Percentiles rank a stretch among this genome's conserved stretches.
These are phyloP conservation scores for Lentinula edodes DNA, from an alignment of 768 basidiomycete species.

Conservation along the genomic window DNA sequence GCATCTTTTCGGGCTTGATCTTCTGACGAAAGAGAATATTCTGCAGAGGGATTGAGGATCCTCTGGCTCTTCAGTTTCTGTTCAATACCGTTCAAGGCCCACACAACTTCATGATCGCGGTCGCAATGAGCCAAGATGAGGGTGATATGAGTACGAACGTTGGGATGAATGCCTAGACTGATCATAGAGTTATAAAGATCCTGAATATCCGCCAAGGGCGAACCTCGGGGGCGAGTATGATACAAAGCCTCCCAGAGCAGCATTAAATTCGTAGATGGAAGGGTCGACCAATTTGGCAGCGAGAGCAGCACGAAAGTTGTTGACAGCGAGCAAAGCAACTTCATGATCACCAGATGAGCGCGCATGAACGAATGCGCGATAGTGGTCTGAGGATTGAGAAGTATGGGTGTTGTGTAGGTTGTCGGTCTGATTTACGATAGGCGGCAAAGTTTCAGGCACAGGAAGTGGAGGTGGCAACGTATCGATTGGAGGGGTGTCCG, in stretches of 20 bases:
- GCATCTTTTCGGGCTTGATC: slow-evolving; percentile 28
- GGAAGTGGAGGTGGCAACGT: slow-evolving; percentile 9
- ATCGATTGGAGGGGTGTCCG: slow-evolving; percentile 1
- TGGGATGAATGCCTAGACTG: slow-evolving; percentile 54
- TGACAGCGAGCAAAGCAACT: slow-evolving; percentile 29
- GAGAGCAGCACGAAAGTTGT: slow-evolving; percentile 29
- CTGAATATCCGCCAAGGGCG: slow-evolving; percentile 51
- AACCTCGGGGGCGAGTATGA: slow-evolving; percentile 38
- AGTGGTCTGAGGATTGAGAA: slow-evolving; percentile 11
- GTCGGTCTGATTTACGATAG: not conserved
- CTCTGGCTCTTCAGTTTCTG: slow-evolving; percentile 31
- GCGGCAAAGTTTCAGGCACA: slow-evolving; percentile 6
- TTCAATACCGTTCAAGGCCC: slow-evolving; percentile 37
- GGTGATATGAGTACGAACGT: slow-evolving; percentile 50
- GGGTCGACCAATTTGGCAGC: slow-evolving; percentile 19
- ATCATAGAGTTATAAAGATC: slow-evolving; percentile 74
- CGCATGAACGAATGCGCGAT: slow-evolving; percentile 20
- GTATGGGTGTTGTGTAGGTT: not conserved
- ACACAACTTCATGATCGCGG: slow-evolving; percentile 62
- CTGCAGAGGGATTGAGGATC: not conserved
- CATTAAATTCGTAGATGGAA: slow-evolving; percentile 53
- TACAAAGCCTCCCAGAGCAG: slow-evolving; percentile 51
- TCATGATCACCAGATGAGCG: slow-evolving; percentile 18
- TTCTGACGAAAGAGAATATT: slow-evolving; percentile 2
- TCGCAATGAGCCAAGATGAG: slow-evolving; percentile 59